Conservation (phyloP, 179 eudicot genomes). For the Silene noctiflora region DNA sequence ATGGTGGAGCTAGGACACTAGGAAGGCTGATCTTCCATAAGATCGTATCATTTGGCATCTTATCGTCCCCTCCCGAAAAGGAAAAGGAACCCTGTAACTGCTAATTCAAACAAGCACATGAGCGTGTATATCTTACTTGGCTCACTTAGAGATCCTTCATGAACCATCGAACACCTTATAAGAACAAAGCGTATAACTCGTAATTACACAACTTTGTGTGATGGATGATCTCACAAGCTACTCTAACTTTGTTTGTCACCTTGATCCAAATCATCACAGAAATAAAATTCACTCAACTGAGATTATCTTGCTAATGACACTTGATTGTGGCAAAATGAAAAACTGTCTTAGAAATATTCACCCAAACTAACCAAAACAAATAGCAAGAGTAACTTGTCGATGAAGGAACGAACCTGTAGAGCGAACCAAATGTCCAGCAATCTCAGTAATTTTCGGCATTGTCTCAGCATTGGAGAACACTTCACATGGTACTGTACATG, state of each 20-base stretch:
- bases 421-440: conserved; percentile 58
- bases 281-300: background rate
- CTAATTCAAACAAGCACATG: background rate
- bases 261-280: background rate
- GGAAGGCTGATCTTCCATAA: background rate
- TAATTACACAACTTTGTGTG: background rate
- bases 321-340: background rate
- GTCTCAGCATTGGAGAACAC: conserved; percentile 47
- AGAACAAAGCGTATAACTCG: background rate
- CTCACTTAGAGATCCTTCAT: background rate
- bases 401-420: conserved; percentile 49
- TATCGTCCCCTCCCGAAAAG: background rate
- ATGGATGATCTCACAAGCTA: background rate
- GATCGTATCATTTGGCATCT: background rate
- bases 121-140: background rate
- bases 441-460: conserved; percentile 43
- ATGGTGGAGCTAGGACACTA: background rate
- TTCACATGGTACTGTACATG: conserved; percentile 48
- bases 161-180: background rate
- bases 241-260: background rate
- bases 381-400: background rate
- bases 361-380: background rate
- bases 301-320: background rate
- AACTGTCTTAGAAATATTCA: background rate
- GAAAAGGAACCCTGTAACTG: background rate